A percentile compares a stretch with the other conserved stretches of the same genome.
Conservation (phyloP, 179 eudicot species). For the Silene coronaria region DNA sequence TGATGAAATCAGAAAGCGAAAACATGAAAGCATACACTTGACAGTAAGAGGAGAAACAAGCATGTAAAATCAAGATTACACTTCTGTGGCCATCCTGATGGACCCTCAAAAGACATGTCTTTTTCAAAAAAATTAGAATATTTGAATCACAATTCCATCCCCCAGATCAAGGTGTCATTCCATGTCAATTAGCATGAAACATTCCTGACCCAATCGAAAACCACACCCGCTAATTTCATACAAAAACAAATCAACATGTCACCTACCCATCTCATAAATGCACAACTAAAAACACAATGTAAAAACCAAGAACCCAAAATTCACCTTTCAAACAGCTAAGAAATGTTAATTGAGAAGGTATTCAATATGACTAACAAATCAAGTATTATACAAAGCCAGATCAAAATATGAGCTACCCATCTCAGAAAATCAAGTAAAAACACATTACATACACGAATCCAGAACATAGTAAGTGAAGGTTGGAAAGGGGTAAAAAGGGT, state of each 20-base stretch:
- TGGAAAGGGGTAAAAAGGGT: too few relatives aligned
- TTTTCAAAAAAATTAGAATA: too few relatives aligned
- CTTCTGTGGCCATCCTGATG: too few relatives aligned
- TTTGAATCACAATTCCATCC: background rate
- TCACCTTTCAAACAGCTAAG: background rate
- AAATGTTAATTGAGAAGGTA: background rate
- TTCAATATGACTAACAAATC: background rate
- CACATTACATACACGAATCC: too few relatives aligned
- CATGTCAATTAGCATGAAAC: too few relatives aligned
- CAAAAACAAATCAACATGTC: background rate
- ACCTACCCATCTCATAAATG: background rate
- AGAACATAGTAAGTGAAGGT: too few relatives aligned
- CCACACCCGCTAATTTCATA: background rate
- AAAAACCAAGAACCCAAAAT: slow-evolving; percentile 9
- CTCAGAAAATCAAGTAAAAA: background rate
- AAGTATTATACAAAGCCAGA: background rate
- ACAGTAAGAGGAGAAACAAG: slow-evolving; percentile 7
- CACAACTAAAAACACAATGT: background rate
- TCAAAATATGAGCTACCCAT: background rate
- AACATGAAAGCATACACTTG: background rate
- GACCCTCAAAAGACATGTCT: too few relatives aligned
- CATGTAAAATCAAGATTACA: background rate
- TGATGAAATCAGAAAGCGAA: background rate
- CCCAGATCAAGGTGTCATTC: slow-evolving; percentile 3
- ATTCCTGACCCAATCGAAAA: background rate